Evolutionary conservation across 2,329 filamentous ascomycete species (phyloP), one percentile per base, ranked within the genome.

Genomic region (Claviceps sp.): DNA sequence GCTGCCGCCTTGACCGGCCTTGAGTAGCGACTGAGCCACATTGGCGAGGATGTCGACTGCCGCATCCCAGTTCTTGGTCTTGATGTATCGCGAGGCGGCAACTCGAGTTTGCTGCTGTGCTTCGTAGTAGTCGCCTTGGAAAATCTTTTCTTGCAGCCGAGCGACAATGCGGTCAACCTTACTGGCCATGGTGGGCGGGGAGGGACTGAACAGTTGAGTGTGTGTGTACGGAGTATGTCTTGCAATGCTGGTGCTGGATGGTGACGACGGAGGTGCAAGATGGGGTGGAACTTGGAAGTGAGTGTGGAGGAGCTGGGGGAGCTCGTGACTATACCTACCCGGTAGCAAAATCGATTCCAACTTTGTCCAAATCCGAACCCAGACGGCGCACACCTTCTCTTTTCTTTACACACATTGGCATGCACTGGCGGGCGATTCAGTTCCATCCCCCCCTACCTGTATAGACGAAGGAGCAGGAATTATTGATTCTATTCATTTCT

Each of bases 41-140:
- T 79, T 85, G 67, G 80, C 84, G 58, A 98, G 78, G 58, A 97
- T 85, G 59, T 95, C 87, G 65, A 89, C 84, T 47, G 94, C 93
- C 13, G 88, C 85, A 59, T 77, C 68, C 78, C 86, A 96, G 76
- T 91, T 91, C 55, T 79, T 74, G 44, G 85, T 78, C 73, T 97
- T 97, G 67, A 91, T 82, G 72, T 98, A 95, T 53, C 94, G 89
- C 41, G 88, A 85, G 55, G 90, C 90, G 60, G 96, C 91, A 51
- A 96, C 90, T 56, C 93, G 88, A 59, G 95, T 88, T 74, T 98
- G 93, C 70, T 98, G 93, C 72, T 97, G 91, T 54, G 93, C 93
- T 78, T 98, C 93, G 74, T 98, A 98, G 77, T 82, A 96, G 66
- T 93, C 85, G 63, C 90, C 91, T 69, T 94, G 88, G 59, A 81